Evolutionary conservation across 1,139 yeast genomes (phyloP).

Genomic region (Taphrina deformans): DNA sequence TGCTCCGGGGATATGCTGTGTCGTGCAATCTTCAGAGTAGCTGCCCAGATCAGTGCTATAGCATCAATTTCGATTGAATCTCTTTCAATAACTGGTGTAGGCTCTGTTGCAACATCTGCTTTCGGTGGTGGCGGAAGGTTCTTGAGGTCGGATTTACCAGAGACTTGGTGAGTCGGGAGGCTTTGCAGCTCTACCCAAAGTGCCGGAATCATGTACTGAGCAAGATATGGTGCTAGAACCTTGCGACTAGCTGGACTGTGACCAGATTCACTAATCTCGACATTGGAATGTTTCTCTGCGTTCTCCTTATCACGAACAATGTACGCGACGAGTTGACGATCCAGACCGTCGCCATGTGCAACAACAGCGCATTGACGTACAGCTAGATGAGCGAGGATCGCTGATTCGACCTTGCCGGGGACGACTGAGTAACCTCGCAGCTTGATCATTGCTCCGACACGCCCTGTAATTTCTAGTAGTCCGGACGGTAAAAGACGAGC

Average conservation of each 20-base stretch:
- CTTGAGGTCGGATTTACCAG: constrained; percentile 78
- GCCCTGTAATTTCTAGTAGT: constrained; percentile 39
- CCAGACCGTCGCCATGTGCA: constrained; percentile 19
- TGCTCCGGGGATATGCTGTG: constrained; percentile 62
- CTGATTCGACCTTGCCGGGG: constrained; percentile 95
- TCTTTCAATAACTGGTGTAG: neutral
- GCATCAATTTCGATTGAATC: constrained; percentile 6
- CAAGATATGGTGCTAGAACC: constrained; percentile 65
- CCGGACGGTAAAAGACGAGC: constrained; percentile 39
- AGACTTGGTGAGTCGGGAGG: constrained; percentile 62
- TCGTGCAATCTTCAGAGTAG: constrained; percentile 16
- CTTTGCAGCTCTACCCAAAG: constrained; percentile 53
- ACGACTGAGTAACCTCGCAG: constrained; percentile 63
- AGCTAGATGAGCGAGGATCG: constrained; percentile 56
- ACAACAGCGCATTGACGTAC: constrained; percentile 25
- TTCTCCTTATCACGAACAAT: constrained; percentile 72
- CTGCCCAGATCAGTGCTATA: constrained; percentile 21
- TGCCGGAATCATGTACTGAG: constrained; percentile 42
- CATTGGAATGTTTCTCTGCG: constrained; percentile 95
- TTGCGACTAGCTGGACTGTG: constrained; percentile 86
- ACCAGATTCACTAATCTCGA: constrained; percentile 95
- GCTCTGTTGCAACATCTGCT: neutral
- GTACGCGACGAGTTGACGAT: constrained; percentile 19
- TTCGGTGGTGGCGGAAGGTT: constrained; percentile 78
- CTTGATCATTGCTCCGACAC: constrained; percentile 41